These are phyloP conservation scores for Dipodascopsis uninucleata DNA, from an alignment of 805 yeast species.

Conservation along the genomic window DNA sequence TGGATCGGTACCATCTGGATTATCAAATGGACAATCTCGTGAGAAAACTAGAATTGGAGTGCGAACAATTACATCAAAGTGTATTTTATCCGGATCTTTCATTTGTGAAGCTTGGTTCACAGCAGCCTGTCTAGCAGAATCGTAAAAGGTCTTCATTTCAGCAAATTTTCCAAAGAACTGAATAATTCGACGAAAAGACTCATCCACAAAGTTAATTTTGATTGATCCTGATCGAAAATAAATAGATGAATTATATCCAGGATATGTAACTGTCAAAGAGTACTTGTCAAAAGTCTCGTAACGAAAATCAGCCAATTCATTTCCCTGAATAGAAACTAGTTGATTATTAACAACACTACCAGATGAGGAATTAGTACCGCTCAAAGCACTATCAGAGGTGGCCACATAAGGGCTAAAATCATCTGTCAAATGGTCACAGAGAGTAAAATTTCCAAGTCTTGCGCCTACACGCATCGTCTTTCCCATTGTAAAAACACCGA, in stretches of 20 bases:
- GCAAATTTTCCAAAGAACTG: slow-evolving; percentile 69
- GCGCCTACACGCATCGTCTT: slow-evolving; percentile 71
- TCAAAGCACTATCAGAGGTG: too few relatives aligned
- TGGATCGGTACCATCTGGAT: slow-evolving; percentile 37
- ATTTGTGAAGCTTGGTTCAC: slow-evolving; percentile 71
- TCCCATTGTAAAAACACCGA: slow-evolving; percentile 63
- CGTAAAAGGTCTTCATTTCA: slow-evolving; percentile 85
- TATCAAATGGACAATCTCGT: slow-evolving; percentile 38
- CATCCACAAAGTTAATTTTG: slow-evolving; percentile 74
- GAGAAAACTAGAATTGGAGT: slow-evolving; percentile 89
- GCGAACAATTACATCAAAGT: slow-evolving; percentile 64
- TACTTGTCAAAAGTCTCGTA: slow-evolving; percentile 76
- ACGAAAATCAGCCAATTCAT: slow-evolving; percentile 71
- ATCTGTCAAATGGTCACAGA: slow-evolving; percentile 66
- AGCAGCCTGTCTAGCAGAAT: slow-evolving; percentile 83
- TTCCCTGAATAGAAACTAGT: slow-evolving; percentile 75
- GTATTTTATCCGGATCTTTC: slow-evolving; percentile 55
- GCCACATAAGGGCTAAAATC: slow-evolving; percentile 51
- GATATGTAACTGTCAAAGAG: slow-evolving; percentile 36
- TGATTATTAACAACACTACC: slow-evolving; percentile 55
- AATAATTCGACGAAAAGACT: slow-evolving; percentile 65
- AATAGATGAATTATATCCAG: slow-evolving; percentile 50
- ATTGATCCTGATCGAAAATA: slow-evolving; percentile 72
- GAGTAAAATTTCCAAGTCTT: slow-evolving; percentile 70
- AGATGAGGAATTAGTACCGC: too few relatives aligned